phyloP scores from a whole-genome alignment of 1,139 yeast genomes.

The Kurtzmaniella quercitrusa region DNA sequence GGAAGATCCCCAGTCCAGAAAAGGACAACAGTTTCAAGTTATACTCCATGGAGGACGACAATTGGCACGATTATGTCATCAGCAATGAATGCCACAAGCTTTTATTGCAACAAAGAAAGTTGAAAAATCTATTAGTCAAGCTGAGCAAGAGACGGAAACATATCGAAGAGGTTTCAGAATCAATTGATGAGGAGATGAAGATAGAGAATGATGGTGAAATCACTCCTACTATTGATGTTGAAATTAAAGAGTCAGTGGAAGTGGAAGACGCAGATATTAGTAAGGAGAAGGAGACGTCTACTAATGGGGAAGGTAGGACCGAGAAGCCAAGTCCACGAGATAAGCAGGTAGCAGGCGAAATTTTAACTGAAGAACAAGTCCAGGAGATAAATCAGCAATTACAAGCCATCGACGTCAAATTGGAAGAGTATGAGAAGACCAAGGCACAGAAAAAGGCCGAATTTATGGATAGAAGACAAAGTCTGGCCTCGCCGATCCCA shows the following conservation, averaged over 20 bases:
- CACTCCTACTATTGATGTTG: neutral
- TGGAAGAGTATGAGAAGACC: slow-evolving; percentile 34
- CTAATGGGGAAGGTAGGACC: neutral
- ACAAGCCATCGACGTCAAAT: slow-evolving; percentile 31
- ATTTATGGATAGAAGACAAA: slow-evolving; percentile 21
- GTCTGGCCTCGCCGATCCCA: slow-evolving; percentile 2
- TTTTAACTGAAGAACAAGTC: slow-evolving; percentile 31
- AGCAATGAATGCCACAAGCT: slow-evolving; percentile 48
- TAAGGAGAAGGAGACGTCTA: neutral
- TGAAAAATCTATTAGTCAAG: slow-evolving; percentile 39
- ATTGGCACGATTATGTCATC: slow-evolving; percentile 49
- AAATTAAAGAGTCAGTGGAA: slow-evolving; percentile 10
- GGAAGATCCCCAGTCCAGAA: slow-evolving; percentile 89
- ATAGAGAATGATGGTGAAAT: slow-evolving; percentile 4
- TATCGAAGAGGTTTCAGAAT: slow-evolving; percentile 7
- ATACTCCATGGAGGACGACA: slow-evolving; percentile 52
- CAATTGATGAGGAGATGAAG: slow-evolving; percentile 7
- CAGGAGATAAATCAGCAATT: slow-evolving; percentile 31
- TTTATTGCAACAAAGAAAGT: slow-evolving; percentile 41
- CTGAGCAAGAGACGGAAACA: slow-evolving; percentile 40
- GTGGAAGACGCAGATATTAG: slow-evolving; percentile 7
- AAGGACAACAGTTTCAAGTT: slow-evolving; percentile 75
- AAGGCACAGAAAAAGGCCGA: slow-evolving; percentile 33
- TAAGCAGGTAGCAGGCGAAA: slow-evolving; percentile 16
- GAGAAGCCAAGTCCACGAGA: neutral